These are phyloP conservation scores for Penicillium silybi DNA, from an alignment of 495 filamentous ascomycete species.

Conservation along the genomic window DNA sequence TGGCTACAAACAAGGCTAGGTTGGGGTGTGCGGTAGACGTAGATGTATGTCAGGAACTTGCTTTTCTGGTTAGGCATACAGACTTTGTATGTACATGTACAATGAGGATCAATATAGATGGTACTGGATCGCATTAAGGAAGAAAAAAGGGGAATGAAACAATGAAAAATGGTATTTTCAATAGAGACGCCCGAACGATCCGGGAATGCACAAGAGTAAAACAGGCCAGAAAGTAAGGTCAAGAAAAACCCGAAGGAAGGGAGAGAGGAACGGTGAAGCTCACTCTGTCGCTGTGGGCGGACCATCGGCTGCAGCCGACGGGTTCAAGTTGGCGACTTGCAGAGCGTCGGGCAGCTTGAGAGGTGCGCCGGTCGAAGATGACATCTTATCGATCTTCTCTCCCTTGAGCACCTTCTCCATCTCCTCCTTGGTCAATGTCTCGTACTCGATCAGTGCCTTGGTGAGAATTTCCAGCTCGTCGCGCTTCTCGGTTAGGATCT, in stretches of 20 bases:
- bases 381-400: conserved; percentile 69
- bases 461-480: conserved; percentile 84
- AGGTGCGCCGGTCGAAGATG: conserved; percentile 38
- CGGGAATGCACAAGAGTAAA: conserved; percentile 24
- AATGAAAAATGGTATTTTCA: conserved; percentile 25
- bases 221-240: conserved; percentile 4
- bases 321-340: conserved; percentile 24
- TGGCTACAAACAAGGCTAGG: too few species aligned
- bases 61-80: not conserved
- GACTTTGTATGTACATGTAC: conserved; percentile 1
- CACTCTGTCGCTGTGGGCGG: conserved; percentile 26
- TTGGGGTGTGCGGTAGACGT: too few species aligned
- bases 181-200: conserved; percentile 28
- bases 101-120: not conserved
- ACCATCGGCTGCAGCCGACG: conserved; percentile 16
- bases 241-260: conserved; percentile 6
- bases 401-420: conserved; percentile 84
- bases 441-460: conserved; percentile 88
- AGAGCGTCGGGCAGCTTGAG: conserved; percentile 54
- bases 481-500: conserved; percentile 64
- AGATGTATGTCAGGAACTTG: not conserved
- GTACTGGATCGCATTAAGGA: not conserved
- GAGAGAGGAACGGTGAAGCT: not conserved
- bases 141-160: conserved; percentile 3
- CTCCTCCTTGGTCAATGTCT: conserved; percentile 81